These are phyloP conservation scores for Aspergillus coremiiformis DNA, from an alignment of 495 filamentous ascomycete genomes.

Conservation along the genomic window DNA sequence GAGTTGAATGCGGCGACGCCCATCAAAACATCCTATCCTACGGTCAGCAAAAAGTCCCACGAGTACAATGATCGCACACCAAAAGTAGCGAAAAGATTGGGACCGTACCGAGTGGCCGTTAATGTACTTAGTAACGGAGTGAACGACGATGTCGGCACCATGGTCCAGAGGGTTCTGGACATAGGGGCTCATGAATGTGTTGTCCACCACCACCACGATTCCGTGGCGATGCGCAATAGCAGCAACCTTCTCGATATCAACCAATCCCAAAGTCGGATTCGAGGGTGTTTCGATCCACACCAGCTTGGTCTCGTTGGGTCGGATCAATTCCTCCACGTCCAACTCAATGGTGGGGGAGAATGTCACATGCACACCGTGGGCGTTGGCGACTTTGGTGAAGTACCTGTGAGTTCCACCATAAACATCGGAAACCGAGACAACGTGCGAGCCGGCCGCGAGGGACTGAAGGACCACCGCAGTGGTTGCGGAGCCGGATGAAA, in stretches of 20 bases:
- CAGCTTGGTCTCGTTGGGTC: constrained; percentile 75
- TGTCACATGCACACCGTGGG: constrained; percentile 89
- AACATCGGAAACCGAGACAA: constrained; percentile 92
- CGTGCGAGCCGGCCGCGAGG: constrained; percentile 84
- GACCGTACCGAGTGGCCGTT: constrained; percentile 73
- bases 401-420: constrained; percentile 98
- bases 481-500: constrained; percentile 88
- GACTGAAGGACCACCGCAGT: constrained; percentile 91
- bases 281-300: constrained; percentile 96
- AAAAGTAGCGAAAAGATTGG: background rate
- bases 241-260: constrained; percentile 82
- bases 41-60: constrained; percentile 13
- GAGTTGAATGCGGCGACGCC: constrained; percentile 94
- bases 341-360: constrained; percentile 88
- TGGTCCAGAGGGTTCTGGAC: constrained; percentile 92
- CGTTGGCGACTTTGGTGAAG: constrained; percentile 94
- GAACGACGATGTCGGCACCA: constrained; percentile 96
- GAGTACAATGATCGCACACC: background rate
- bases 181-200: constrained; percentile 95
- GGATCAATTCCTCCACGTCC: constrained; percentile 75
- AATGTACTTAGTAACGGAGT: constrained; percentile 99
- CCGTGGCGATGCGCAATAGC: constrained; percentile 77
- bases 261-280: constrained; percentile 86
- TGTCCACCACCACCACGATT: constrained; percentile 94
- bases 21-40: constrained; percentile 86